These are phyloP conservation scores for Starmera caribaea DNA, from an alignment of 805 yeast genomes.

Conservation along the genomic window DNA sequence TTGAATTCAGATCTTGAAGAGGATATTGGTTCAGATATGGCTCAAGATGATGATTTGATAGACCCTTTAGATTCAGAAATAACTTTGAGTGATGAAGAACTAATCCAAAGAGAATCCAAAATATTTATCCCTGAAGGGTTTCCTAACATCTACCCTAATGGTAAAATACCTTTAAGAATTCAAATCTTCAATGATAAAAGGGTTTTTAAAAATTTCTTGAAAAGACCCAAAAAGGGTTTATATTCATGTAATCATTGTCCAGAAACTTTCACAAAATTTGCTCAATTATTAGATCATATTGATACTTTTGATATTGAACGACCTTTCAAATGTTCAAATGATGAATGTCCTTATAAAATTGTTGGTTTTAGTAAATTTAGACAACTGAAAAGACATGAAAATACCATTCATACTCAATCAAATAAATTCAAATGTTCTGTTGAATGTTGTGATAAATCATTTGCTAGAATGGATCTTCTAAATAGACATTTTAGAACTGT, in stretches of 20 bases:
- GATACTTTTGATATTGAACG: slow-evolving; percentile 22
- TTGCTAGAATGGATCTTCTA: slow-evolving; percentile 32
- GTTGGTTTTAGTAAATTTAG: slow-evolving; percentile 29
- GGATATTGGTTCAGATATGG: too few relatives aligned
- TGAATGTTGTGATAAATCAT: slow-evolving; percentile 63
- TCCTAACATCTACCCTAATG: slow-evolving; percentile 15
- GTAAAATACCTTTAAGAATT: slow-evolving; percentile 14
- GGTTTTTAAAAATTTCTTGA: slow-evolving; percentile 17
- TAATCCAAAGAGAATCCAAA: neutral
- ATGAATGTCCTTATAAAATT: slow-evolving; percentile 30
- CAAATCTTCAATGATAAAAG: slow-evolving; percentile 23
- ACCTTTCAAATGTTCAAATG: slow-evolving; percentile 23
- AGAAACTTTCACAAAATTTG: slow-evolving; percentile 20
- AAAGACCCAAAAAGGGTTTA: slow-evolving; percentile 26
- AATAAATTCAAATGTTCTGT: slow-evolving; percentile 57
- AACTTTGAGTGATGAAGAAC: too few relatives aligned
- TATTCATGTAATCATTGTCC: slow-evolving; percentile 29
- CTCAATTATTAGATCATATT: slow-evolving; percentile 26
- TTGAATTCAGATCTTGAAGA: too few relatives aligned
- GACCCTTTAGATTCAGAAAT: too few relatives aligned
- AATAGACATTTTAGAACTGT: slow-evolving; percentile 25
- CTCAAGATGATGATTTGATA: too few relatives aligned
- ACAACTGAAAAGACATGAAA: slow-evolving; percentile 25
- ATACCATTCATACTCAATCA: slow-evolving; percentile 16
- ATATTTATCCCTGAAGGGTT: slow-evolving; percentile 17